Conservation (phyloP, 345 rosid genomes). For the Geranium rotundifolium region DNA sequence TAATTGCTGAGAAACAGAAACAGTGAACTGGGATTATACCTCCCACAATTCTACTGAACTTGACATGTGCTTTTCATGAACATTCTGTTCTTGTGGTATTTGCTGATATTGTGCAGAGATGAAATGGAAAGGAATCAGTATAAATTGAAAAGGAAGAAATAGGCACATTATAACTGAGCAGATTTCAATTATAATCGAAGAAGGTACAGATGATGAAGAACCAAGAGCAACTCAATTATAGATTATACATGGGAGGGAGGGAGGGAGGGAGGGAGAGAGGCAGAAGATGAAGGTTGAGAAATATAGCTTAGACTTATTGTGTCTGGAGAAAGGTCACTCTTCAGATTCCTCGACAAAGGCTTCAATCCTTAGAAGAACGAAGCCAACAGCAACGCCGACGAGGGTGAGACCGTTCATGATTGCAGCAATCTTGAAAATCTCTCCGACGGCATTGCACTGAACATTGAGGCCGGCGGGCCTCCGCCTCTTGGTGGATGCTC, state of each 20-base stretch:
- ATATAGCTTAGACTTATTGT: constrained; percentile 2
- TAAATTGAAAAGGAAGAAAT: background rate
- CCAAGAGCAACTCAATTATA: background rate
- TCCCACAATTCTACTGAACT: too few relatives aligned
- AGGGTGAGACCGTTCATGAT: constrained; percentile 46
- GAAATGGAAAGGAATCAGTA: too few relatives aligned
- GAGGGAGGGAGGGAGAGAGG: too few relatives aligned
- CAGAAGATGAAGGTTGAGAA: background rate
- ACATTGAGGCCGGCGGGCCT: constrained; percentile 32
- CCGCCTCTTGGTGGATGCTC: constrained; percentile 6
- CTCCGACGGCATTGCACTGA: constrained; percentile 31
- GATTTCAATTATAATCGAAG: too few relatives aligned
- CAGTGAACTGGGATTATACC: too few relatives aligned
- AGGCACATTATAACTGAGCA: background rate
- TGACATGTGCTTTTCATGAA: too few relatives aligned
- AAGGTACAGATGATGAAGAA: background rate
- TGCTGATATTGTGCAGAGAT: too few relatives aligned
- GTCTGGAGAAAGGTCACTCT: background rate
- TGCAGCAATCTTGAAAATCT: constrained; percentile 51
- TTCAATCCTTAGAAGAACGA: constrained; percentile 46
- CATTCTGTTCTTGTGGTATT: too few relatives aligned
- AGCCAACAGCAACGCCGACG: constrained; percentile 54
- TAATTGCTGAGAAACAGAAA: too few relatives aligned
- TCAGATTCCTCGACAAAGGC: constrained; percentile 51
- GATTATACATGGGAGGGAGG: background rate